These are phyloP conservation scores for Selaginella moellendorffii DNA, from an alignment of 75 land plant species.

Conservation along the genomic window DNA sequence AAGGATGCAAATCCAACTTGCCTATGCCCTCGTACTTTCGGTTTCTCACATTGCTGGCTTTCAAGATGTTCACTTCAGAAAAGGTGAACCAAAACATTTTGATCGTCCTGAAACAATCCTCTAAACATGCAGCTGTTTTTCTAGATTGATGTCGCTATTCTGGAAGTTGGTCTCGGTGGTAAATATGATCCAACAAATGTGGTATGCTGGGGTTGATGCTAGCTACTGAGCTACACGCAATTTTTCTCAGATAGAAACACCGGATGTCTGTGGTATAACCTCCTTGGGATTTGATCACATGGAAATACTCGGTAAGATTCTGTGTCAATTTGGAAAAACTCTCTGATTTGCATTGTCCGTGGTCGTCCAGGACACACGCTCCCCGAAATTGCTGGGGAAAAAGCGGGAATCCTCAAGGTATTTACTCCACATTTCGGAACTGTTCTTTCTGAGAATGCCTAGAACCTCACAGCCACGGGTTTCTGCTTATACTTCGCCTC, in stretches of 20 bases:
- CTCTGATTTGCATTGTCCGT: no score
- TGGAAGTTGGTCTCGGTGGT: conserved; percentile 97
- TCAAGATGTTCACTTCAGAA: conserved; percentile 74
- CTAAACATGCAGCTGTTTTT: no score
- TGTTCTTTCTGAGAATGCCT: no score
- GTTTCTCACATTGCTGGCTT: conserved; percentile 72
- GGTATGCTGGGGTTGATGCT: no score
- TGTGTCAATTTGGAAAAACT: neutral
- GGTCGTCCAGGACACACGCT: conserved; percentile 74
- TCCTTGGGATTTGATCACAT: conserved; percentile 96
- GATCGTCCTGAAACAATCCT: no score
- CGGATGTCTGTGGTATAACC: conserved; percentile 83
- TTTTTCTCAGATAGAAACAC: conserved; percentile 51
- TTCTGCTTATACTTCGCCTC: neutral
- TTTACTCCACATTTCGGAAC: neutral
- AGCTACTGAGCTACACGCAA: neutral
- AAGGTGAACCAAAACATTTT: no score
- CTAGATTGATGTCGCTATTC: conserved; percentile 91
- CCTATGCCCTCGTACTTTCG: conserved; percentile 79
- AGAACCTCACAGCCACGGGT: neutral
- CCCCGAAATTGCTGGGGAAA: conserved; percentile 82
- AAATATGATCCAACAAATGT: conserved; percentile 93
- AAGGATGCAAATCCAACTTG: conserved; percentile 26
- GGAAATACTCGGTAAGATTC: conserved; percentile 61
- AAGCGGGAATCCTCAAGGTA: conserved; percentile 98